Percentiles rank a stretch among this genome's conserved stretches.
phyloP scores from a whole-genome alignment of 2,329 filamentous ascomycete species.

The Kalaharituber pfeilii region DNA sequence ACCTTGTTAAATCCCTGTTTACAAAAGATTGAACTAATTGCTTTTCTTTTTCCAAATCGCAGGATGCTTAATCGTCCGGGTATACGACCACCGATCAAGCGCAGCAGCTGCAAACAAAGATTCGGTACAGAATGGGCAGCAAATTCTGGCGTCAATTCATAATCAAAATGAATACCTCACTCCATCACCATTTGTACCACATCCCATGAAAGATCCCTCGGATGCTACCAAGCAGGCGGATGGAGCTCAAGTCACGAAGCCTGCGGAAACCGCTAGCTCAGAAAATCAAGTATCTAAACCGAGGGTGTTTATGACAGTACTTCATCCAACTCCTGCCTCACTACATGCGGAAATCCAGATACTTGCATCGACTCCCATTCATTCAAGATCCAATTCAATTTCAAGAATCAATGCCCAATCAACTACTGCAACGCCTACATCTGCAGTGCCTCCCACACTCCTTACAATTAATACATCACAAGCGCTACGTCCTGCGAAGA shows the following conservation, averaged over 20 bases:
- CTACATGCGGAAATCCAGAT: slow-evolving; percentile 58
- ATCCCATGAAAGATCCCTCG: slow-evolving; percentile 31
- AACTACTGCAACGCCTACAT: slow-evolving; percentile 51
- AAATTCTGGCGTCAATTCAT: slow-evolving; percentile 65
- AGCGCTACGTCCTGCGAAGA: slow-evolving; percentile 23
- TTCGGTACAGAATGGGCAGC: slow-evolving; percentile 40
- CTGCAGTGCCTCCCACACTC: slow-evolving; percentile 43
- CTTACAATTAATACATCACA: slow-evolving; percentile 31
- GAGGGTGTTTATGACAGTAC: slow-evolving; percentile 57
- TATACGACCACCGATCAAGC: slow-evolving; percentile 69
- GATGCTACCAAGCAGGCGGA: slow-evolving; percentile 17
- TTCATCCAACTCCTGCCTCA: slow-evolving; percentile 66
- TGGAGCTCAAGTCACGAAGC: slow-evolving; percentile 22
- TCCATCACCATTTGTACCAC: slow-evolving; percentile 69
- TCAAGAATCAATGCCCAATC: slow-evolving; percentile 32
- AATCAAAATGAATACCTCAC: slow-evolving; percentile 83
- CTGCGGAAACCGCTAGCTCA: slow-evolving; percentile 29
- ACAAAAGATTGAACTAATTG: background rate
- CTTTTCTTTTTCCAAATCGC: no score
- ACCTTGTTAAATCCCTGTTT: background rate
- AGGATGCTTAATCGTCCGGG: slow-evolving; percentile 76
- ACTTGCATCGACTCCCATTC: slow-evolving; percentile 53
- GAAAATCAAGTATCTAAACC: slow-evolving; percentile 42
- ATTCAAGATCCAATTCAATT: slow-evolving; percentile 22
- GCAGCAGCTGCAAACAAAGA: slow-evolving; percentile 42